Evolutionary conservation across 345 rosid species (phyloP).

Genomic region (Aegle marmelos): DNA sequence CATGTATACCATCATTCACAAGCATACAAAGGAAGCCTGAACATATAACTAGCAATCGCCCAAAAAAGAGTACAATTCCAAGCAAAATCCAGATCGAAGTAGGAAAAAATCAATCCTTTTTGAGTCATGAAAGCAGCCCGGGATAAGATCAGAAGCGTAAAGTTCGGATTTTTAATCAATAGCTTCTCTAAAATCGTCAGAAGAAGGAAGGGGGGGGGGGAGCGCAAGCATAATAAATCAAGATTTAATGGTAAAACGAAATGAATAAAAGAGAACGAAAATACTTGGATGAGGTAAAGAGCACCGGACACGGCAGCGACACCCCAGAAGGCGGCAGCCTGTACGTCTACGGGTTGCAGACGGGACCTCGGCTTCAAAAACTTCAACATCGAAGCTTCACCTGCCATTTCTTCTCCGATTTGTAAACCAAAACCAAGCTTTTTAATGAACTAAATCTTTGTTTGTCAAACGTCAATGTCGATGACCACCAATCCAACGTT

Average conservation of each 20-base stretch:
- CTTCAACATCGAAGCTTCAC: slow-evolving; percentile 39
- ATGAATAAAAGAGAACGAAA: neutral
- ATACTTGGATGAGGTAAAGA: slow-evolving; percentile 74
- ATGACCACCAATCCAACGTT: neutral
- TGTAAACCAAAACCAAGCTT: slow-evolving; percentile 1
- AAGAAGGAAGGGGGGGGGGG: no score
- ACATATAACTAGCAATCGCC: neutral
- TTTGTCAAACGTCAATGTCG: neutral
- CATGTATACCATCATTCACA: neutral
- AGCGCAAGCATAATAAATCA: no score
- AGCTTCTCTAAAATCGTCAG: neutral
- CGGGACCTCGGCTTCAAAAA: slow-evolving; percentile 46
- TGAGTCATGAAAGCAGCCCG: neutral
- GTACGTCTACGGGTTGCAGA: slow-evolving; percentile 59
- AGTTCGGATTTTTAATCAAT: neutral
- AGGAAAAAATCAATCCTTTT: neutral
- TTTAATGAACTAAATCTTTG: slow-evolving; percentile 1
- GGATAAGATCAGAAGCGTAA: neutral
- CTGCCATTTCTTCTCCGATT: slow-evolving; percentile 39
- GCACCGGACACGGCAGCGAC: slow-evolving; percentile 71
- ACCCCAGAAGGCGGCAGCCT: slow-evolving; percentile 84
- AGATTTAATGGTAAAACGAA: neutral
- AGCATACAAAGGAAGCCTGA: neutral
- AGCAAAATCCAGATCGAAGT: neutral
- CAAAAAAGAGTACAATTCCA: neutral